A percentile compares a stretch with the other conserved stretches of the same genome.
Conservation (phyloP, 371 early-diverging fungal genomes). For the Mortierella sp. region DNA sequence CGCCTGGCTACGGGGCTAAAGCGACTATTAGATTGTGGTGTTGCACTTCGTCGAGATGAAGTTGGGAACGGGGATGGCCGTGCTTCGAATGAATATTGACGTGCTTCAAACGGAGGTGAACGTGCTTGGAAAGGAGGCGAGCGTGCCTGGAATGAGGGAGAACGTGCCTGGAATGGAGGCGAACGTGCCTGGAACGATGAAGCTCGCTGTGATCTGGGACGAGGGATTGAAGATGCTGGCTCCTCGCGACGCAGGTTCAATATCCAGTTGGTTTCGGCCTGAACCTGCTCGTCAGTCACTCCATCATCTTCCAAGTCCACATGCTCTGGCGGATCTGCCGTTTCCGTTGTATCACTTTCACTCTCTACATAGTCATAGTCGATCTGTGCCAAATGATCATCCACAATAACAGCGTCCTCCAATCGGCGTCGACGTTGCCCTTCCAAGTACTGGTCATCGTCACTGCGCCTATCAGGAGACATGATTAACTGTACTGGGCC, state of each 20-base stretch:
- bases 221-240: not conserved
- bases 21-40: conserved; percentile 10
- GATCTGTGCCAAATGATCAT: conserved; percentile 30
- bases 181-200: conserved; percentile 36
- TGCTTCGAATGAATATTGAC: not conserved
- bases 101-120: too few relatives aligned
- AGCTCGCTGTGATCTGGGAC: not conserved
- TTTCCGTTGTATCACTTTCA: conserved; percentile 51
- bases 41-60: conserved; percentile 21
- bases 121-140: not conserved
- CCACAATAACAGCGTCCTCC: conserved; percentile 26
- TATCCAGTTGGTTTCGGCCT: conserved; percentile 19
- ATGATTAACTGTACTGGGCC: conserved; percentile 46
- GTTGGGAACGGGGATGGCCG: conserved; percentile 6
- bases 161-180: conserved; percentile 2
- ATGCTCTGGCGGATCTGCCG: conserved; percentile 10
- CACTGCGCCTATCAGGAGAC: conserved; percentile 10
- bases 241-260: conserved; percentile 24
- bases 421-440: conserved; percentile 15
- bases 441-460: conserved; percentile 12
- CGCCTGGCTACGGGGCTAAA: conserved; percentile 24
- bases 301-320: conserved; percentile 30
- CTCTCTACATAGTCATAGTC: conserved; percentile 37
- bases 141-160: not conserved
- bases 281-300: conserved; percentile 20